These are phyloP conservation scores for Fusarium nisikadoi DNA, from an alignment of 2,329 filamentous ascomycete genomes.

Conservation along the genomic window DNA sequence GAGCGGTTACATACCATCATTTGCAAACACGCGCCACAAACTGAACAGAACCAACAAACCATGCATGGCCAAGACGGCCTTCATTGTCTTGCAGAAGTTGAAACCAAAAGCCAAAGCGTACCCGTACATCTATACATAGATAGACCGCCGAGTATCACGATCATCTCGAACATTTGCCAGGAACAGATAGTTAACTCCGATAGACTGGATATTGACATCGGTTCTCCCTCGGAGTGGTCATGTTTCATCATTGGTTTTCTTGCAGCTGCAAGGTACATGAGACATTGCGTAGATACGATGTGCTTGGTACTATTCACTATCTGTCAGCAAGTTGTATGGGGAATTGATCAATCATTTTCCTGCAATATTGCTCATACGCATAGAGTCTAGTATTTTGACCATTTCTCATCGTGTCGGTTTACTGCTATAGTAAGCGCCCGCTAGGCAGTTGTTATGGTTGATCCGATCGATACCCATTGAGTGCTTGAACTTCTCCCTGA, in stretches of 20 bases:
- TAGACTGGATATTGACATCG: slow-evolving; percentile 6
- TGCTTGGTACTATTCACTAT: neutral
- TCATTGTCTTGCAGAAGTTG: neutral
- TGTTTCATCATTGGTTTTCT: slow-evolving; percentile 24
- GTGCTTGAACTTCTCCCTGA: neutral
- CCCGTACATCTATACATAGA: neutral
- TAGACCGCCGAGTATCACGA: neutral
- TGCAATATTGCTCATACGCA: neutral
- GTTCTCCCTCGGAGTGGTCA: slow-evolving; percentile 16
- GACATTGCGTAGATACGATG: slow-evolving; percentile 12
- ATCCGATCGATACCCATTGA: neutral
- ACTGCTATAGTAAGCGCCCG: neutral
- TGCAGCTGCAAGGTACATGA: slow-evolving; percentile 36
- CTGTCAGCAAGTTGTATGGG: neutral
- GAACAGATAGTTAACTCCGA: neutral
- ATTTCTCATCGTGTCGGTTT: neutral
- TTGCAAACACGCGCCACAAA: neutral
- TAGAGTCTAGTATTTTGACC: neutral
- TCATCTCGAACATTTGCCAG: neutral
- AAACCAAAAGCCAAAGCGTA: slow-evolving; percentile 9
- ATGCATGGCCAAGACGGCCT: neutral
- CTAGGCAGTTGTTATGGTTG: neutral
- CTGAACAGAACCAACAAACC: neutral
- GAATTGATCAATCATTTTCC: neutral
- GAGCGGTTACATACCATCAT: neutral